A percentile compares a stretch with the other conserved stretches of the same genome.
Evolutionary conservation across 2,329 filamentous ascomycete genomes (phyloP).

Genomic region (Harringtonia aguacate): DNA sequence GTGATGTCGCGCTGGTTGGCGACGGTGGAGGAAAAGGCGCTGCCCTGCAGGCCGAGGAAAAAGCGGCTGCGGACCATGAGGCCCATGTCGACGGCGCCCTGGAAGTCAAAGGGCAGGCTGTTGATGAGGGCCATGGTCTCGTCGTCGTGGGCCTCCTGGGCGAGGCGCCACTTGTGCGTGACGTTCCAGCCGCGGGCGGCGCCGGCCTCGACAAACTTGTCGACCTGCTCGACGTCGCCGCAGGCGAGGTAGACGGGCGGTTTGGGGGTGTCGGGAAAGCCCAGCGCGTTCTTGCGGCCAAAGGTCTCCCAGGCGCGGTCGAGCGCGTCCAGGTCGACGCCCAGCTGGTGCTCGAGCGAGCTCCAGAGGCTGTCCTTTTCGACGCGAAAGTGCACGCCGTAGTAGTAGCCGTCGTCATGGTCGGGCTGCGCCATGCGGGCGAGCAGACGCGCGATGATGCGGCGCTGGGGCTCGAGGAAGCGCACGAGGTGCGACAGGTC

Average conservation of each 20-base stretch:
- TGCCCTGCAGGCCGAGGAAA: slow-evolving; percentile 22
- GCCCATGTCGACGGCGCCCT: slow-evolving; percentile 22
- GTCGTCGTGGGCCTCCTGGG: slow-evolving; percentile 8
- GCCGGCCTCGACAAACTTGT: slow-evolving; percentile 19
- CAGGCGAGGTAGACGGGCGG: slow-evolving; percentile 24
- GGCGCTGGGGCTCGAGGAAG: slow-evolving; percentile 17
- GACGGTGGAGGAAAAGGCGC: slow-evolving; percentile 21
- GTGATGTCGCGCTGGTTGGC: slow-evolving; percentile 22
- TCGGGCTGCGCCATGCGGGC: background rate
- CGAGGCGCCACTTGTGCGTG: slow-evolving; percentile 22
- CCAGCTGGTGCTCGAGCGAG: slow-evolving; percentile 21
- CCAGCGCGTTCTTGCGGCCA: slow-evolving; percentile 11
- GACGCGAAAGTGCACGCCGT: slow-evolving; percentile 24
- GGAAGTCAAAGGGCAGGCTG: slow-evolving; percentile 22
- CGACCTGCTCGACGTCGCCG: slow-evolving; percentile 21
- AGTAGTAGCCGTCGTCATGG: slow-evolving; percentile 17
- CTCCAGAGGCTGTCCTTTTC: slow-evolving; percentile 26
- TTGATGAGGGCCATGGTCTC: slow-evolving; percentile 15
- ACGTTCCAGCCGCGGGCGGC: slow-evolving; percentile 21
- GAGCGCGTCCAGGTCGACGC: slow-evolving; percentile 21
- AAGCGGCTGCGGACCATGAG: slow-evolving; percentile 20
- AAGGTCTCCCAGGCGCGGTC: slow-evolving; percentile 19
- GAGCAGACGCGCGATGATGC: slow-evolving; percentile 14
- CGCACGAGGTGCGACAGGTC: slow-evolving; percentile 21
- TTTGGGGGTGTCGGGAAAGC: background rate